These are phyloP conservation scores for Xanthoparmelia taractica DNA, from an alignment of 495 filamentous ascomycete species.

Conservation along the genomic window DNA sequence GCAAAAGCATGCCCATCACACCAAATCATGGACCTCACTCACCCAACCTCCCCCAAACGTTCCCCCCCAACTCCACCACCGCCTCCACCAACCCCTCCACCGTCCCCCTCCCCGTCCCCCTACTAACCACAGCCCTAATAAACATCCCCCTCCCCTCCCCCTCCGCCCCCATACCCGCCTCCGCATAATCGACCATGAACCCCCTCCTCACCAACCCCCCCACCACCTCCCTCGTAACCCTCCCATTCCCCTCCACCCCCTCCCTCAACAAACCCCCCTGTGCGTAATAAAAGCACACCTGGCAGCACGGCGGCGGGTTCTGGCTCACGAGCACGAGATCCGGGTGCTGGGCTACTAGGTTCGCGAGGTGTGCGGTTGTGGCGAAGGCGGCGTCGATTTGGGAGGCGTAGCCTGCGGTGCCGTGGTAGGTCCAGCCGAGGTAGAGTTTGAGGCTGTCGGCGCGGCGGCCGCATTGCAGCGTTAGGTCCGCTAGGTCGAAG, in stretches of 20 bases:
- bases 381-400: constrained; percentile 64
- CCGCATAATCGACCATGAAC: constrained; percentile 93
- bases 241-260: constrained; percentile 55
- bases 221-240: constrained; percentile 60
- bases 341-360: constrained; percentile 41
- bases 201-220: constrained; percentile 58
- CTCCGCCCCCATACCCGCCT: constrained; percentile 57
- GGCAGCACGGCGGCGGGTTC: constrained; percentile 78
- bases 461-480: constrained; percentile 81
- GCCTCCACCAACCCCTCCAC: constrained; percentile 69
- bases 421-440: constrained; percentile 84
- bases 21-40: background rate
- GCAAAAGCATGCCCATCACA: background rate
- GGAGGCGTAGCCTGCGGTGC: constrained; percentile 50
- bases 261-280: constrained; percentile 46
- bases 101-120: constrained; percentile 60
- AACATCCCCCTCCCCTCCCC: constrained; percentile 61
- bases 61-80: constrained; percentile 57
- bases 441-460: constrained; percentile 84
- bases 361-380: constrained; percentile 56
- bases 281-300: constrained; percentile 93
- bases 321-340: constrained; percentile 66
- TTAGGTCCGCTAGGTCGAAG: constrained; percentile 90
- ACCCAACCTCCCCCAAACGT: constrained; percentile 27
- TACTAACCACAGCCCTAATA: constrained; percentile 83